Evolutionary conservation across 805 yeast genomes (phyloP), one percentile per base, ranked within the genome.

Genomic region (Maudiozyma turicensis): DNA sequence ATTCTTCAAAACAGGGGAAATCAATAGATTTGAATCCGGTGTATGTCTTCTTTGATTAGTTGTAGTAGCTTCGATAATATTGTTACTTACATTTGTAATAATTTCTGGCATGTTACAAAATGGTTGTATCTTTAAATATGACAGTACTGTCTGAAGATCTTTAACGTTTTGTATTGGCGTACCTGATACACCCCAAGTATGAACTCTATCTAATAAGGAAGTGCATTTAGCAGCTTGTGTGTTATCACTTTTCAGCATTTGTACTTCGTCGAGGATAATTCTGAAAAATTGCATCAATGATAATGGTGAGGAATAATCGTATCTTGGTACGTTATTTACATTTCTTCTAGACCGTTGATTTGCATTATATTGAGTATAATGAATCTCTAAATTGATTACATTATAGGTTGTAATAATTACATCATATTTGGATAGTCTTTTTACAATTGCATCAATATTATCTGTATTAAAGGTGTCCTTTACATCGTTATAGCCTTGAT

Each of bases 101-200:
- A 63, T 54, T 13, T 52, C 54, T 3, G 58, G 55, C 11, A 51
- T 45, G 20, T 70, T 69, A 47, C 70, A 70, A 54, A 87, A 85
- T 0, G 98, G 99, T 37, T 72, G 69, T 13, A 80, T 62, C 53
- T 82, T 72, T 51, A 89, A 64, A 58, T 87, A 91, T 11, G 78
- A 74, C 34, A 90, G 61, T 5, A 88, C 72, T 0, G 95, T 84
- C 42, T 76, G 79, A 44, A 90, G 71, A 64, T 91, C 96, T 33
- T 72, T 66, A 39, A 78, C 74, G 52, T 76, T 77, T 54, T 82
- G 80, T 13, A 89, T 83, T 0, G 97, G 95, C 0, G 99, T 93
- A 6, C 99, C 99, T 0, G 96, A 86, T 0, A 90, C 96, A 13
- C 95, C 97, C 98, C 98, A 93, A 0, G 96, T 81, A 67, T 93